Percentiles rank a stretch among this genome's conserved stretches.
Evolutionary conservation across 1,284 basidiomycete genomes (phyloP).

Genomic region (Papiliotrema fonsecae): DNA sequence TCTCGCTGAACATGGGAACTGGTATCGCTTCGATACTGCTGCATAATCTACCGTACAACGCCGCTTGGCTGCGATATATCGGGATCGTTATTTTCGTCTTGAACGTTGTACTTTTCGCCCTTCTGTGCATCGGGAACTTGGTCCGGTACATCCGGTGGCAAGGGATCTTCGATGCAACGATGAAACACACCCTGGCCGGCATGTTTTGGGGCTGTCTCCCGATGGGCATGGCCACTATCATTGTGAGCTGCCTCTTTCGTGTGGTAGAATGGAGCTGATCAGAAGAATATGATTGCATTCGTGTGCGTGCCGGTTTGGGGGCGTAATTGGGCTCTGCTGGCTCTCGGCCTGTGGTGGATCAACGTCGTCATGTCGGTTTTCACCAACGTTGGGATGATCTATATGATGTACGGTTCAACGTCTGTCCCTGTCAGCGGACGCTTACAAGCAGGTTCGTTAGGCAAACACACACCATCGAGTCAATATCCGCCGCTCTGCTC

Average conservation of each 20-base stretch:
- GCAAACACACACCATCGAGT: conserved; percentile 58
- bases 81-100: conserved; percentile 59
- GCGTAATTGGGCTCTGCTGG: conserved; percentile 54
- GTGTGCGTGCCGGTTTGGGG: conserved; percentile 51
- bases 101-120: conserved; percentile 60
- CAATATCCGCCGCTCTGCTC: conserved; percentile 62
- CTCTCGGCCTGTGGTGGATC: conserved; percentile 72
- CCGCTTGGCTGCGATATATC: conserved; percentile 44
- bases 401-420: conserved; percentile 56
- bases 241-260: conserved; percentile 44
- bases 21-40: conserved; percentile 50
- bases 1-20: conserved; percentile 49
- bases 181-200: conserved; percentile 60
- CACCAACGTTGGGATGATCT: conserved; percentile 61
- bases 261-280: conserved; percentile 24
- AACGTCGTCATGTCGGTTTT: conserved; percentile 57
- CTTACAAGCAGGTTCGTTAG: conserved; percentile 54
- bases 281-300: conserved; percentile 51
- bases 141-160: conserved; percentile 58
- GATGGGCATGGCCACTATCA: conserved; percentile 66
- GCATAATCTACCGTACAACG: conserved; percentile 50
- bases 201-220: conserved; percentile 65
- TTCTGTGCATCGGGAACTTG: conserved; percentile 54
- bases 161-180: conserved; percentile 56
- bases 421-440: neutral